phyloP scores from a whole-genome alignment of 2,329 filamentous ascomycete species.

The Clarireedia monteithiana region DNA sequence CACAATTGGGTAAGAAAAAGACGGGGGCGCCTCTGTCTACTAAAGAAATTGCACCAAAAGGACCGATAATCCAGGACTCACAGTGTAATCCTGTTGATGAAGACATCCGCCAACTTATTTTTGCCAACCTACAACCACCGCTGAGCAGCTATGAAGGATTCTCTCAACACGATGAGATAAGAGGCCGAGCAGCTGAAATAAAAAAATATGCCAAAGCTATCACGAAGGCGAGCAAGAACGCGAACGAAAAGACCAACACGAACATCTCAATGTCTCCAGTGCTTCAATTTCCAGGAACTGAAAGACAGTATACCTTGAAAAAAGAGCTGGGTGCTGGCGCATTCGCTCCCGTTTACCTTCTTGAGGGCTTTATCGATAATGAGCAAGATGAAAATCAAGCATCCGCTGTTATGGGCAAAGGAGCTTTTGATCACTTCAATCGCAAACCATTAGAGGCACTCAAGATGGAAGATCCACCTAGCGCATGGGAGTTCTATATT shows the following conservation, averaged over 20 bases:
- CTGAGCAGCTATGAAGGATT: conserved; percentile 72
- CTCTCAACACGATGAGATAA: conserved; percentile 59
- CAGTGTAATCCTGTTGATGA: conserved; percentile 88
- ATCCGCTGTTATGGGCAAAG: conserved; percentile 50
- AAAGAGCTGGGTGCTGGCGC: conserved; percentile 87
- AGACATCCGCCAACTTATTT: conserved; percentile 64
- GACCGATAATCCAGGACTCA: conserved; percentile 69
- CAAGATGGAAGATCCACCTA: conserved; percentile 88
- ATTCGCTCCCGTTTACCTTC: conserved; percentile 90
- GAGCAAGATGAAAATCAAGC: conserved; percentile 39
- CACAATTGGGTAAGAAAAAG: conserved; percentile 40
- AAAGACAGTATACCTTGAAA: conserved; percentile 67
- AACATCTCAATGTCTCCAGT: conserved; percentile 52
- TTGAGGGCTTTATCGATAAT: conserved; percentile 59
- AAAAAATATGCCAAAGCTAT: conserved; percentile 67
- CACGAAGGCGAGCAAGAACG: conserved; percentile 34
- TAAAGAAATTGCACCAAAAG: conserved; percentile 44
- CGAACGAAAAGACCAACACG: conserved; percentile 49
- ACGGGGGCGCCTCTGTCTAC: conserved; percentile 22
- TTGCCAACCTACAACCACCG: conserved; percentile 65
- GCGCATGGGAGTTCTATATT: conserved; percentile 94
- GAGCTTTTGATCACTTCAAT: conserved; percentile 46
- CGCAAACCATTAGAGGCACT: conserved; percentile 66
- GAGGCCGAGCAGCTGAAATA: conserved; percentile 65
- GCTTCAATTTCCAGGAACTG: conserved; percentile 59